Base-by-base conservation (phyloP, 768 basidiomycete species). In the Lactarius hatsudake region DNA sequence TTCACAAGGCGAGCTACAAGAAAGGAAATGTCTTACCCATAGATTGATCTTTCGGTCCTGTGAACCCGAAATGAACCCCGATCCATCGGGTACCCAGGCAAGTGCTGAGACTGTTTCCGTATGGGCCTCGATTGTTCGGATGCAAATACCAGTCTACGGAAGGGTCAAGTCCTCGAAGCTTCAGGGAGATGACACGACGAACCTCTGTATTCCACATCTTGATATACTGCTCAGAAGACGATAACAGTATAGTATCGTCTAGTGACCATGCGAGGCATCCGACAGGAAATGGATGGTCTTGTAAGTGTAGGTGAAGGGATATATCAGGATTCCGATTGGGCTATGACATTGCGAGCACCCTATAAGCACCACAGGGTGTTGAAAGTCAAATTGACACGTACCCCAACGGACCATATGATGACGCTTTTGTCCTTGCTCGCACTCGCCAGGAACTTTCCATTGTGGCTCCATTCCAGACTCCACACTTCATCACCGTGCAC, bases 401-500 rank as follows among this genome's bases (percentile, higher is more conserved):
- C 96, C 79, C 85, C 86, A 63, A 94, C 82, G 56, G 82, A 82
- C 96, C 96, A 98, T 59, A 98, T 90, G 63, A 97, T 91, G 8
- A 91, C 94, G 5, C 84, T 83, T 79, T 85, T 87, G 77, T 98
- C 96, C 76, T 86, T 92, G 64, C 95, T 90, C 43, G 90, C 91
- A 70, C 88, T 95, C 36, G 96, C 97, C 59, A 99, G 81, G 72
- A 84, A 88, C 59, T 78, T 77, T 2, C 97, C 97, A 74, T 89
- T 88, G 72, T 92, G 93, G 77, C 94, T 96, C 96, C 96, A 99
- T 75, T 90, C 90, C 66, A 98, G 77, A 74, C 91, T 88, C 96
- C 96, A 98, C 53, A 99, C 95, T 75, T 99, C 94, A 74, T 98
- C 93, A 13, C 81, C 84, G 76, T 98, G 96, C 36, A 89, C 92